A percentile compares a stretch with the other conserved stretches of the same genome.
Evolutionary conservation across 73 alveolate genomes (phyloP).

Genomic region (Paramecium caudatum): DNA sequence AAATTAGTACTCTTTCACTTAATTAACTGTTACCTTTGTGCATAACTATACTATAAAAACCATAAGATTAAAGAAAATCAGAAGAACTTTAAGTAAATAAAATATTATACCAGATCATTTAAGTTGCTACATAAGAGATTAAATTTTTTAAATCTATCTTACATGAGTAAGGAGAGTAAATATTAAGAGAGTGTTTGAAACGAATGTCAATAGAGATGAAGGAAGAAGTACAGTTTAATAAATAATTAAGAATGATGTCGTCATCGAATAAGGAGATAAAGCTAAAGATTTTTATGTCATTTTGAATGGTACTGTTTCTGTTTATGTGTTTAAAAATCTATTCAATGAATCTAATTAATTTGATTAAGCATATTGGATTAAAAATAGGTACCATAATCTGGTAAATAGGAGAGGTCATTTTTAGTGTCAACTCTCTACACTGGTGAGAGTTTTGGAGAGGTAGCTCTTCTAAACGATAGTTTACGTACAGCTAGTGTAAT

Average conservation of each 20-base stretch:
- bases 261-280: conserved; percentile 59
- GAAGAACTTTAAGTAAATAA: neutral
- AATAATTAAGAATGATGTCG: neutral
- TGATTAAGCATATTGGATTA: neutral
- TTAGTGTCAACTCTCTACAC: neutral
- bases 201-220: neutral
- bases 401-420: neutral
- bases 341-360: neutral
- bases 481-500: conserved; percentile 78
- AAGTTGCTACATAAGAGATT: conserved; percentile 30
- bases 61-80: neutral
- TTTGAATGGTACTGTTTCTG: conserved; percentile 20
- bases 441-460: conserved; percentile 53
- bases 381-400: neutral
- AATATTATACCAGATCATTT: neutral
- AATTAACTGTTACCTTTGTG: conserved; percentile 12
- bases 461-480: conserved; percentile 11
- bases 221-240: neutral
- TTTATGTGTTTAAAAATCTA: neutral
- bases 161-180: neutral
- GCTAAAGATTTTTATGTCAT: conserved; percentile 16
- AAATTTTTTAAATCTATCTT: conserved; percentile 2
- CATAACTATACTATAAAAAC: neutral
- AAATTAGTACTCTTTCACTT: neutral
- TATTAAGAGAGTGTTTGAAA: conserved; percentile 20